These are phyloP conservation scores for Dryas drummondii DNA, from an alignment of 306 rosid genomes.

Conservation along the genomic window DNA sequence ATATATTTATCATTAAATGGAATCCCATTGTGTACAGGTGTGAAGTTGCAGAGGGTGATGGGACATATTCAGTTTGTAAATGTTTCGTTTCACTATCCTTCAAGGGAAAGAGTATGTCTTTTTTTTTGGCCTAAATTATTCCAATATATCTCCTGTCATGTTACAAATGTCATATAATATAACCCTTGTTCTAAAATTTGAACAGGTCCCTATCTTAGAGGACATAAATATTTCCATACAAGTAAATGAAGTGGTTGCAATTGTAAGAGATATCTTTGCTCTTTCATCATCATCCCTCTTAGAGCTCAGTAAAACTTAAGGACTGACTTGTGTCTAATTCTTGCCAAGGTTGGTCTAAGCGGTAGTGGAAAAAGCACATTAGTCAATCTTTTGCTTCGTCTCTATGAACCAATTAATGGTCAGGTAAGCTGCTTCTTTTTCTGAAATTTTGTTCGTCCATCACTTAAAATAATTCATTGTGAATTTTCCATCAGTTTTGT, in stretches of 20 bases:
- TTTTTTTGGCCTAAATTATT: slow-evolving; percentile 10
- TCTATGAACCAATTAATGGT: slow-evolving; percentile 45
- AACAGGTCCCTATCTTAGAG: slow-evolving; percentile 62
- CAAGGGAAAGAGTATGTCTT: slow-evolving; percentile 43
- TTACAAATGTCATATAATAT: background rate
- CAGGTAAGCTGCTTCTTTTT: slow-evolving; percentile 30
- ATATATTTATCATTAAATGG: slow-evolving; percentile 17
- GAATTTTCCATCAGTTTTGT: background rate
- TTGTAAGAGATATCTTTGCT: slow-evolving; percentile 48
- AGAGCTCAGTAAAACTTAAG: slow-evolving; percentile 10
- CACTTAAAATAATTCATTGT: background rate
- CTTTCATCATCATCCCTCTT: background rate
- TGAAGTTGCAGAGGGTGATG: slow-evolving; percentile 49
- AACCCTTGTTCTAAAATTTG: slow-evolving; percentile 6
- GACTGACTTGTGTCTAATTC: slow-evolving; percentile 18
- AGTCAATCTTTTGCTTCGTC: slow-evolving; percentile 48
- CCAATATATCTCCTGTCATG: slow-evolving; percentile 9
- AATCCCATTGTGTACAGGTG: slow-evolving; percentile 45
- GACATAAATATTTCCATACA: slow-evolving; percentile 48
- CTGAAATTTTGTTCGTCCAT: background rate
- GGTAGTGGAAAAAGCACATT: slow-evolving; percentile 54
- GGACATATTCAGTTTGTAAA: slow-evolving; percentile 68
- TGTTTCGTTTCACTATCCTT: slow-evolving; percentile 66
- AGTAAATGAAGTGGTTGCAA: slow-evolving; percentile 73
- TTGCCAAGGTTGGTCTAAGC: slow-evolving; percentile 43